Evolutionary conservation across 768 basidiomycete species (phyloP).

Genomic region (Tricholoma sp.): DNA sequence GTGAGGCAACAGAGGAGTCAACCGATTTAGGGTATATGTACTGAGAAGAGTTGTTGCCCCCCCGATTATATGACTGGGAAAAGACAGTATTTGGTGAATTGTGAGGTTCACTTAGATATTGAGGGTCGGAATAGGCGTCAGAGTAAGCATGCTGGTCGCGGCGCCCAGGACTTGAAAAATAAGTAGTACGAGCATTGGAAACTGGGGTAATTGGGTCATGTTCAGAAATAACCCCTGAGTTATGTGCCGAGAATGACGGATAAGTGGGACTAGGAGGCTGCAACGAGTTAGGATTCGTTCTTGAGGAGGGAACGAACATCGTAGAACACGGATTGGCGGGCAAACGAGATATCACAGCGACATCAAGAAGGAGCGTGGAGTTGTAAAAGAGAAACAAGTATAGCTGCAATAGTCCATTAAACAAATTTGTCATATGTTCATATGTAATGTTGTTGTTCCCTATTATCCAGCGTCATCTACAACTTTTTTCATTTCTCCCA

Average conservation of each 20-base stretch:
- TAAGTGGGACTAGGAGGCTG: neutral
- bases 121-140: conserved; percentile 5
- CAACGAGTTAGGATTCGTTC: conserved; percentile 2
- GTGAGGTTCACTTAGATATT: neutral
- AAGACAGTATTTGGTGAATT: neutral
- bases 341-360: neutral
- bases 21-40: conserved; percentile 1
- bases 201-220: neutral
- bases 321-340: neutral
- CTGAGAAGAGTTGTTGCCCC: neutral
- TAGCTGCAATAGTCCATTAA: neutral
- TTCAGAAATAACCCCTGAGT: neutral
- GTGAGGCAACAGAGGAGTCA: neutral
- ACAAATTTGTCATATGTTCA: conserved; percentile 1
- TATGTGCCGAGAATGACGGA: conserved; percentile 1
- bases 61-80: conserved; percentile 4
- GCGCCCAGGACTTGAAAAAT: conserved; percentile 1
- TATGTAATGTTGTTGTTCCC: conserved; percentile 3
- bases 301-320: conserved; percentile 9
- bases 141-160: conserved; percentile 4
- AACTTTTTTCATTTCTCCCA: neutral
- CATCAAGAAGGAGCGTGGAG: neutral
- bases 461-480: neutral
- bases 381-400: neutral
- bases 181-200: neutral